These are phyloP conservation scores for Pholiota conissans DNA, from an alignment of 768 basidiomycete genomes.

Conservation along the genomic window DNA sequence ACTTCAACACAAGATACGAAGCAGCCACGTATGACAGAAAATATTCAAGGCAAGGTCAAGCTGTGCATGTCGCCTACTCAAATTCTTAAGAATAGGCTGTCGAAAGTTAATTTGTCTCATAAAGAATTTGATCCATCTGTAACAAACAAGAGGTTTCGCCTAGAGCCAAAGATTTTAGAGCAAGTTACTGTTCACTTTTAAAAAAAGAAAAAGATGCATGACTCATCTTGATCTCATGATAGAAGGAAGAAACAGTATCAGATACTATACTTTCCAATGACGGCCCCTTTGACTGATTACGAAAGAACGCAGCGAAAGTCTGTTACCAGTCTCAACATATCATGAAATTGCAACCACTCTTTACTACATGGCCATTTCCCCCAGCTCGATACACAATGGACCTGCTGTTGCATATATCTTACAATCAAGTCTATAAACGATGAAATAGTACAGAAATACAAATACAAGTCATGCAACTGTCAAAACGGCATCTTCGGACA, in stretches of 20 bases:
- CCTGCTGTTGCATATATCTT: too few species aligned
- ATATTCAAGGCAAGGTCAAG: not conserved
- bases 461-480: slow-evolving; percentile 29
- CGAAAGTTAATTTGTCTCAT: not conserved
- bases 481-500: slow-evolving; percentile 48
- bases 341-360: too few species aligned
- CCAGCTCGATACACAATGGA: too few species aligned
- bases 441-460: slow-evolving; percentile 7
- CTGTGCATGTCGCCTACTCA: slow-evolving; percentile 2
- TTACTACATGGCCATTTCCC: too few species aligned
- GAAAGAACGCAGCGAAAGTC: slow-evolving; percentile 51
- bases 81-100: slow-evolving; percentile 6
- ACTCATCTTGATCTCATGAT: not conserved
- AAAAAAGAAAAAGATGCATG: too few species aligned
- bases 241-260: slow-evolving; percentile 70
- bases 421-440: too few species aligned
- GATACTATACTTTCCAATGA: slow-evolving; percentile 80
- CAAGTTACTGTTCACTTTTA: too few species aligned
- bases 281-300: slow-evolving; percentile 52
- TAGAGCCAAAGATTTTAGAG: slow-evolving; percentile 43
- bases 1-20: slow-evolving; percentile 1
- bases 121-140: slow-evolving; percentile 18
- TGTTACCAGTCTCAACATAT: slow-evolving; percentile 50
- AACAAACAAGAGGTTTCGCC: slow-evolving; percentile 46
- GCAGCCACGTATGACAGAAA: not conserved